Evolutionary conservation across 495 filamentous ascomycete genomes (phyloP), one percentile per base, ranked within the genome.

Genomic region (Neurospora sp.): DNA sequence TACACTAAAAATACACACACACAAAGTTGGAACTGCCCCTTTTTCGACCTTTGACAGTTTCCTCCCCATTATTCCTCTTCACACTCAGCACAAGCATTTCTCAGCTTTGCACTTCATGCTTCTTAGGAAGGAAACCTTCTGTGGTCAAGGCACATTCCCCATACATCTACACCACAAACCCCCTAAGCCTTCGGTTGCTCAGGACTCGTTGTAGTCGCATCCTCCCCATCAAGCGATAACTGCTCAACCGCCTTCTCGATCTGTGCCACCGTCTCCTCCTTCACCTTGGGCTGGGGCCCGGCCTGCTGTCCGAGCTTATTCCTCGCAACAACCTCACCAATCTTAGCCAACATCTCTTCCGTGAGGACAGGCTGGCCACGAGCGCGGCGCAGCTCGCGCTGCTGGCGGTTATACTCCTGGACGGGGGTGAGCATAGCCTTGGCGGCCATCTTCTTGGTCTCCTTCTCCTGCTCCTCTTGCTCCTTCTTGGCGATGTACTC

Each of bases 251-350:
- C 76, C 70, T 76, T 73, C 62, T 74, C 72, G 23, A 73, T 73
- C 46, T 69, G 42, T 4, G 70, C 73, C 27, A 62, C 70, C 27
- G 69, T 69, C 11, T 71, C 37, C 10, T 31, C 44, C 31, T 69
- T 37, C 23, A 66, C 74, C 27, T 41, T 23, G 20, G 69, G 42
- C 41, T 31, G 37, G 20, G 14, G 59, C 8, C 14, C 35, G n/a
- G 59, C 70, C 5, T 23, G 23, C 38, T 35, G 23, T 10, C 39
- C 69, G 39, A 42, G 78, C 76, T 80, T 81, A 76, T 90, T 91
- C 81, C 77, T 78, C 40, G 86, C 89, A 77, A 92, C 91, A 69
- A 91, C 82, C 83, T 88, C 80, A 76, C 90, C 90, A 77, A 92
- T 90, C 82, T 82, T 88, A 77, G 85, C 88, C 76, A 91, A 79